phyloP scores from a whole-genome alignment of 495 filamentous ascomycete species.

The Xylaria telfairii region DNA sequence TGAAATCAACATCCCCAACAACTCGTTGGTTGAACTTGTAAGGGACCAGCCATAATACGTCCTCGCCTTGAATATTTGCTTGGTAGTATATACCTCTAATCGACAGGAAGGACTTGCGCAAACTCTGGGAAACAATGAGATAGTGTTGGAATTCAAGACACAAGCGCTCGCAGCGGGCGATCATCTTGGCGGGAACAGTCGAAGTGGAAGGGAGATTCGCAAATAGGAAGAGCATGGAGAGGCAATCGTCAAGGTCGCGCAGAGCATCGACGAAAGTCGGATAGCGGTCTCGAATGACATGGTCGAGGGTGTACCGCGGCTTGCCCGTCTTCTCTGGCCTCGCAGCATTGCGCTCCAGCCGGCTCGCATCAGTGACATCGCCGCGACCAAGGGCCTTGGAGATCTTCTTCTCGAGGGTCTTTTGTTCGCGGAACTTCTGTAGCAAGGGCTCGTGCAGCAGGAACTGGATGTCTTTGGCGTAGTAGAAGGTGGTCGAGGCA shows the following conservation, averaged over 20 bases:
- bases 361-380: conserved; percentile 81
- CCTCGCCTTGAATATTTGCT: conserved; percentile 97
- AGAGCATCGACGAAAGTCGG: conserved; percentile 95
- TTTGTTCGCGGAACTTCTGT: conserved; percentile 94
- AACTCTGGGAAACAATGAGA: conserved; percentile 84
- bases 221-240: conserved; percentile 97
- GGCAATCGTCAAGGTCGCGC: conserved; percentile 92
- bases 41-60: conserved; percentile 95
- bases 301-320: conserved; percentile 86
- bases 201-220: conserved; percentile 90
- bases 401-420: conserved; percentile 95
- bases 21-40: conserved; percentile 96
- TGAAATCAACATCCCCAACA: conserved; percentile 91
- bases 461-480: conserved; percentile 98
- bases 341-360: conserved; percentile 64
- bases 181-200: conserved; percentile 88
- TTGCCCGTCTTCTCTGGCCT: conserved; percentile 84
- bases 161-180: conserved; percentile 88
- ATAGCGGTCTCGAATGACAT: conserved; percentile 97
- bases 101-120: conserved; percentile 94
- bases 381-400: conserved; percentile 86
- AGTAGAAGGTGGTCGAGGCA: conserved; percentile 95
- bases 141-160: conserved; percentile 97
- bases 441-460: conserved; percentile 96
- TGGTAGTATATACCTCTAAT: conserved; percentile 99